Evolutionary conservation across 1,139 yeast species (phyloP), one percentile per base, ranked within the genome.

Genomic region (Diutina mesorugosa): DNA sequence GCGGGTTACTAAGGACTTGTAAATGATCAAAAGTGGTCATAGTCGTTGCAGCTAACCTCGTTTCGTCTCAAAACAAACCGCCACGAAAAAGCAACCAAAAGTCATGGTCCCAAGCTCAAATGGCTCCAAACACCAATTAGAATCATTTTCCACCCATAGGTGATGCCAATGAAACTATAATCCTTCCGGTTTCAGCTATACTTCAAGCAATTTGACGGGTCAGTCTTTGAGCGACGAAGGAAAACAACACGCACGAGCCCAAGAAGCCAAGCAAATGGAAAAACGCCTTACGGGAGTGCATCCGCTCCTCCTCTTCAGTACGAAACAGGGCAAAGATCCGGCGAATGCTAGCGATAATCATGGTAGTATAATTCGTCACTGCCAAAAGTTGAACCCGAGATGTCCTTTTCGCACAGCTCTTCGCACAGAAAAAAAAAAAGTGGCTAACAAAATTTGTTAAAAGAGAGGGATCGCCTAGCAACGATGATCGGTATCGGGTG

Each of bases 401-500:
- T 18, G 16, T n/a, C 18, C 26, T 21, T 21, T 21, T 21, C 26
- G 26, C 26, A 21, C n/a, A 45, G 21, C 47, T 14, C 2, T 14
- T n/a, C 8, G 21, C 10, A 14, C 21, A 14, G 16, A 9, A 4
- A 21, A 35, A 16, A 18, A 16, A 51, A 35, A 21, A 29, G n/a
- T 14, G 21, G 14, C 14, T 6, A 51, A 51, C 29, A 29, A 12
- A 10, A 3, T 21, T 21, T 41, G 28, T 7, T 59, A 62, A 65
- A 64, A 62, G 63, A 58, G 54, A 61, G 70, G 67, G 76, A 71
- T 67, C 53, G 59, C 66, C 79, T 72, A 76, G 67, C 69, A 72
- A 73, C 83, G 79, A 77, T 84, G 85, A 84, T 84, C 89, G 89
- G 89, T 84, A 84, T 84, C 88, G 89, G 82, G 89, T 83, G 79